A percentile compares a stretch with the other conserved stretches of the same genome.
Conservation (phyloP, 2,329 filamentous ascomycete species). For the Xylariaceae sp. region DNA sequence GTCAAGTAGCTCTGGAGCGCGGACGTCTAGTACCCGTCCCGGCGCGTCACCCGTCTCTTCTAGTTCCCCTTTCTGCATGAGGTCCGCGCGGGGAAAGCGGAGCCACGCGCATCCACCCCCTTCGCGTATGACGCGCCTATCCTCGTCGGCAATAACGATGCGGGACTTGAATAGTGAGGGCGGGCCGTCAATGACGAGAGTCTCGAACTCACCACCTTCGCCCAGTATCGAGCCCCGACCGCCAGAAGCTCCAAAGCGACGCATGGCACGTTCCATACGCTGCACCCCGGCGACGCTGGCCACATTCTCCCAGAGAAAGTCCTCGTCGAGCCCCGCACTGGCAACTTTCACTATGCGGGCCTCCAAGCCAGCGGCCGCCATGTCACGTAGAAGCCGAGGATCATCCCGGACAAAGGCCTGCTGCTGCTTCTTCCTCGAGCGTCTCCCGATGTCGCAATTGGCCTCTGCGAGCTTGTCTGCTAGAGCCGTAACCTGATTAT, state of each 20-base stretch:
- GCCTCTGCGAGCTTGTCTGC: slow-evolving; percentile 26
- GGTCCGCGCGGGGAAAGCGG: slow-evolving; percentile 52
- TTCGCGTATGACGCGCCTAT: slow-evolving; percentile 52
- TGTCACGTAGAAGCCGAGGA: slow-evolving; percentile 67
- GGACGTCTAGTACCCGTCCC: slow-evolving; percentile 32
- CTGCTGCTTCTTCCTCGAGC: neutral
- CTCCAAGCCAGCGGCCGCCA: slow-evolving; percentile 71
- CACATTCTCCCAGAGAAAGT: slow-evolving; percentile 75
- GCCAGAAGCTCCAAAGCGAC: slow-evolving; percentile 57
- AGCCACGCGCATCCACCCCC: slow-evolving; percentile 76
- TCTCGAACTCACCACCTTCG: slow-evolving; percentile 96
- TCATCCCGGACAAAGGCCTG: slow-evolving; percentile 33
- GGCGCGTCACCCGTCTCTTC: slow-evolving; percentile 10
- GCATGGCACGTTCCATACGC: slow-evolving; percentile 49
- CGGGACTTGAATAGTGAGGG: slow-evolving; percentile 62
- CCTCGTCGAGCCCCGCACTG: slow-evolving; percentile 78
- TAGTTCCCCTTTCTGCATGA: slow-evolving; percentile 40
- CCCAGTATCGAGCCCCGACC: slow-evolving; percentile 70
- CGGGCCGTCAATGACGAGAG: slow-evolving; percentile 79
- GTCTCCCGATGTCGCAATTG: slow-evolving; percentile 21
- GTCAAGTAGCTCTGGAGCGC: slow-evolving; percentile 64
- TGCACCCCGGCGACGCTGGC: slow-evolving; percentile 48
- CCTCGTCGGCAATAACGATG: slow-evolving; percentile 56
- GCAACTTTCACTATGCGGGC: slow-evolving; percentile 94
- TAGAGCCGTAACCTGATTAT: neutral